Percentiles rank a stretch among this genome's conserved stretches.
Conservation (phyloP, 176 grass and related monocot species). For the sorghum (Sorghum bicolor) region Sorghum_bicolor_NCBIv3 NC_012875.2:43346001-43346500, state of each 20-base stretch:
- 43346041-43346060: too few species aligned
- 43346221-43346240: constrained; percentile 10
- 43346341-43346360: neutral
- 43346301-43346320: neutral
- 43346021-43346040: too few species aligned
- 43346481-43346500: neutral
- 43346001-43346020: too few species aligned
- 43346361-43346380: neutral
- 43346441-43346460: neutral
- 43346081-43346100: too few species aligned
- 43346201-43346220: neutral
- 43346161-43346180: too few species aligned
- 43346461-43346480: neutral
- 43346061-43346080: too few species aligned
- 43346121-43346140: too few species aligned
- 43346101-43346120: too few species aligned
- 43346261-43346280: constrained; percentile 1
- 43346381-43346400: neutral
- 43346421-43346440: neutral
- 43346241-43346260: constrained; percentile 19
- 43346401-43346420: neutral
- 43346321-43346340: constrained; percentile 85
- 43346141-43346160: too few species aligned
- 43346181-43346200: neutral
- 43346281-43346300: neutral